Evolutionary conservation across 78 protist species (phyloP), one percentile per base, ranked within the genome.

Genomic region (Planoprotostelium fungivorum): DNA sequence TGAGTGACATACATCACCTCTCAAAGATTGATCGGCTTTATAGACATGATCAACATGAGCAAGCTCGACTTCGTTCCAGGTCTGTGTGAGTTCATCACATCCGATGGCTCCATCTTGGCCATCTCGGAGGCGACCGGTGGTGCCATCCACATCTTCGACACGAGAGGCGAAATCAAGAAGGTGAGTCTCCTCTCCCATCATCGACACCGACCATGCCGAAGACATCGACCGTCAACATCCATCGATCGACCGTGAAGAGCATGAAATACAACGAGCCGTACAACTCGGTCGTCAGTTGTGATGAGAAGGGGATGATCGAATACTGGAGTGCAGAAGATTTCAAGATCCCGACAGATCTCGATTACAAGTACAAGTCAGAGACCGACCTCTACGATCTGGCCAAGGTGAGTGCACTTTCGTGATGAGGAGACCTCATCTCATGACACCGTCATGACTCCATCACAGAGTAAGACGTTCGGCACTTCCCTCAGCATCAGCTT

Each of bases 351-450:
- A 36, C 5, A 1, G 83, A 63, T 10, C 35, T 93, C 36, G 36
- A 37, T 0, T 98, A 95, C 87, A 29, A 23, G 35, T 88, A 29
- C 90, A 97, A 97, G 89, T 34, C 87, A 38, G 99, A 98, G n/a
- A 98, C 99, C 0, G 98, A 97, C 92, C 96, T 98, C 38, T 98
- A 84, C 89, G 96, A 88, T 29, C 34, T 98, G 1, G 88, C 93
- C 38, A 95, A 96, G 94, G 93, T 84, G 9, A 1, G 5, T 36
- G 16, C 73, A n/a, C n/a, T n/a, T 34, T 34, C 0, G 28, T 63
- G 37, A 10, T 34, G 28, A 25, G 28, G 28, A 25, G 85, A 88
- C 85, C 31, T 51, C 73, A 51, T 25, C 73, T 51, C 73, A 5
- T 25, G 73, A 23, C 29, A 35, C 1, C 29, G 1, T 29, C 1